phyloP scores from a whole-genome alignment of 139 green algal species.

The Marvania coccoides region DNA sequence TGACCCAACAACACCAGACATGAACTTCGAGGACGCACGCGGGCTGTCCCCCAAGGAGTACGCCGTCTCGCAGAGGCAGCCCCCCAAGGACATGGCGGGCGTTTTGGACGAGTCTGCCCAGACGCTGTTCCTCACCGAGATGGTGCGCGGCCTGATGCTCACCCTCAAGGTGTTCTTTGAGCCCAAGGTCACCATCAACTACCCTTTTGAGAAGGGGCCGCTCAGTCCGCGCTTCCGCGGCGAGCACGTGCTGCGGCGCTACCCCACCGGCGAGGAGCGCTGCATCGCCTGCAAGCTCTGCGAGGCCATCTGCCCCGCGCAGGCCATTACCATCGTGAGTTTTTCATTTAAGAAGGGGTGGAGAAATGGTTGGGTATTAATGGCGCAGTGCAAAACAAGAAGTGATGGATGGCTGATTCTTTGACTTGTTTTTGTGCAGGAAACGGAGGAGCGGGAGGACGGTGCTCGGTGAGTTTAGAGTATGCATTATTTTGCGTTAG shows the following conservation, averaged over 20 bases:
- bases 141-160: conserved; percentile 81
- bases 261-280: conserved; percentile 96
- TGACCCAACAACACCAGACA: too few species aligned
- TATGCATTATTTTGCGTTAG: too few species aligned
- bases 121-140: conserved; percentile 96
- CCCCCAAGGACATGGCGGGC: conserved; percentile 34
- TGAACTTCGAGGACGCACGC: neutral
- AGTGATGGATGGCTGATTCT: too few species aligned
- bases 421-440: too few species aligned
- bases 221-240: conserved; percentile 93
- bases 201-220: conserved; percentile 98
- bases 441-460: conserved; percentile 98
- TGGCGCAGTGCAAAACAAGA: too few species aligned
- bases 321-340: conserved; percentile 99
- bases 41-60: conserved; percentile 17
- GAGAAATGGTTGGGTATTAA: too few species aligned
- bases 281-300: conserved; percentile 99
- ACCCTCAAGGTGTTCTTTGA: conserved; percentile 96
- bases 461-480: too few species aligned
- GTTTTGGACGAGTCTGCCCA: conserved; percentile 88
- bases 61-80: conserved; percentile 16
- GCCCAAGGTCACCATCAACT: conserved; percentile 97
- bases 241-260: conserved; percentile 94
- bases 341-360: too few species aligned
- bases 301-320: conserved; percentile 80